phyloP scores from a whole-genome alignment of 192 early-diverging fungal species.

The Kappamyces sp. region DNA sequence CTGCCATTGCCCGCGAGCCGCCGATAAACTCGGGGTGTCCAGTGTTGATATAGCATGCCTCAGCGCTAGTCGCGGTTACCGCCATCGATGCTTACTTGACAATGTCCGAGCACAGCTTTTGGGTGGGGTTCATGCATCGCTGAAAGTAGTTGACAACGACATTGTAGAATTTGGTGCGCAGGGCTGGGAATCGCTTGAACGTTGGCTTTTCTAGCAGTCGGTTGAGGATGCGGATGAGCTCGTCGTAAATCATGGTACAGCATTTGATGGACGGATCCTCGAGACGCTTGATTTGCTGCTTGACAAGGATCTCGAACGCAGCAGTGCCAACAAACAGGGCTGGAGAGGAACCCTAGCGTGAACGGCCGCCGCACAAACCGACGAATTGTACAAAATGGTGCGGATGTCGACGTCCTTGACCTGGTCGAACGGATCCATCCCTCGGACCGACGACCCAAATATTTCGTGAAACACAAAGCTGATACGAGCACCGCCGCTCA shows the following conservation, averaged over 20 bases:
- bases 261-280: slow-evolving; percentile 98
- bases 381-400: slow-evolving; percentile 97
- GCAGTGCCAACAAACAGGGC: slow-evolving; percentile 96
- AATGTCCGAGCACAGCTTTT: slow-evolving; percentile 89
- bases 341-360: slow-evolving; percentile 77
- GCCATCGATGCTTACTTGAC: slow-evolving; percentile 56
- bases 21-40: slow-evolving; percentile 97
- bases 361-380: slow-evolving; percentile 38
- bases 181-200: slow-evolving; percentile 93
- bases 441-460: slow-evolving; percentile 81
- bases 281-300: slow-evolving; percentile 96
- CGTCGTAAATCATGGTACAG: slow-evolving; percentile 93
- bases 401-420: slow-evolving; percentile 99
- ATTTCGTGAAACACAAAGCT: slow-evolving; percentile 99
- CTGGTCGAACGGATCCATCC: slow-evolving; percentile 97
- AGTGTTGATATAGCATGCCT: slow-evolving; percentile 97
- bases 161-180: slow-evolving; percentile 87
- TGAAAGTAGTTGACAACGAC: slow-evolving; percentile 94
- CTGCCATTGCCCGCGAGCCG: slow-evolving; percentile 90
- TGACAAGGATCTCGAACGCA: slow-evolving; percentile 95
- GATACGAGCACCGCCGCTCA: slow-evolving; percentile 97
- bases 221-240: slow-evolving; percentile 90
- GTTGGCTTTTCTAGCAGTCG: slow-evolving; percentile 86
- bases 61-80: slow-evolving; percentile 57
- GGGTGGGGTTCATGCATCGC: slow-evolving; percentile 82